Evolutionary conservation across 768 basidiomycete genomes (phyloP).

Genomic region (Amylocystis lapponica): DNA sequence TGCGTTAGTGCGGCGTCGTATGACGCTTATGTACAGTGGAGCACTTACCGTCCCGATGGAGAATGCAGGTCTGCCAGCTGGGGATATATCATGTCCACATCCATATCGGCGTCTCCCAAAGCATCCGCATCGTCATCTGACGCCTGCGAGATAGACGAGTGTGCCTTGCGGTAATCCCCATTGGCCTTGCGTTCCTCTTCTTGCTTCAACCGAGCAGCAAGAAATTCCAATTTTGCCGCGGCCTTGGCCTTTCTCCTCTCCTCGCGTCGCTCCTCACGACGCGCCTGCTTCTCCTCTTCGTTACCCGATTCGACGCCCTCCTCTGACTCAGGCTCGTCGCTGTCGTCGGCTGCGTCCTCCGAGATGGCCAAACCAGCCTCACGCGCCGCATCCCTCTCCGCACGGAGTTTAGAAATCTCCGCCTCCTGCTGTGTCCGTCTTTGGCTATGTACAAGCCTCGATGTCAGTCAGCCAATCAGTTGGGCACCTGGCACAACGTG

Average conservation of each 20-base stretch:
- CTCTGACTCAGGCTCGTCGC: slow-evolving; percentile 33
- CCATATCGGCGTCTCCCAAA: slow-evolving; percentile 20
- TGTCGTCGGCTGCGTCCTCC: slow-evolving; percentile 19
- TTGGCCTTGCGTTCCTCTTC: slow-evolving; percentile 1
- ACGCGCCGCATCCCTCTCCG: slow-evolving; percentile 22
- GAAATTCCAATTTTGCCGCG: slow-evolving; percentile 13
- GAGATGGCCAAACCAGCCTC: slow-evolving; percentile 17
- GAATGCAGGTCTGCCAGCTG: slow-evolving; percentile 55
- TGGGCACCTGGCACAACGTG: not conserved
- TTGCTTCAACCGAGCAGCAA: slow-evolving; percentile 11
- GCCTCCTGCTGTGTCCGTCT: slow-evolving; percentile 51
- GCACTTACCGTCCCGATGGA: slow-evolving; percentile 52
- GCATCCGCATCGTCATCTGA: slow-evolving; percentile 4
- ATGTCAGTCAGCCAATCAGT: slow-evolving; percentile 6
- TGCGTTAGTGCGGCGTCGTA: slow-evolving; percentile 8
- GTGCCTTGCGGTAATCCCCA: not conserved
- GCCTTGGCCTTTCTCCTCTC: slow-evolving; percentile 23
- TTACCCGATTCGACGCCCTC: slow-evolving; percentile 25
- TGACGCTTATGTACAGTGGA: slow-evolving; percentile 4
- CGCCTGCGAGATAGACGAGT: not conserved
- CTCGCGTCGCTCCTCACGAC: slow-evolving; percentile 7
- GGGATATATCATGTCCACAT: slow-evolving; percentile 5
- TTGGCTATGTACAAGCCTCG: slow-evolving; percentile 40
- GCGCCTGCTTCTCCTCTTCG: slow-evolving; percentile 6
- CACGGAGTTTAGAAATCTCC: slow-evolving; percentile 43